Evolutionary conservation across 163 green algal species (phyloP), one percentile per base, ranked within the genome.

Genomic region (Chlamydomonas reinhardtii): DNA sequence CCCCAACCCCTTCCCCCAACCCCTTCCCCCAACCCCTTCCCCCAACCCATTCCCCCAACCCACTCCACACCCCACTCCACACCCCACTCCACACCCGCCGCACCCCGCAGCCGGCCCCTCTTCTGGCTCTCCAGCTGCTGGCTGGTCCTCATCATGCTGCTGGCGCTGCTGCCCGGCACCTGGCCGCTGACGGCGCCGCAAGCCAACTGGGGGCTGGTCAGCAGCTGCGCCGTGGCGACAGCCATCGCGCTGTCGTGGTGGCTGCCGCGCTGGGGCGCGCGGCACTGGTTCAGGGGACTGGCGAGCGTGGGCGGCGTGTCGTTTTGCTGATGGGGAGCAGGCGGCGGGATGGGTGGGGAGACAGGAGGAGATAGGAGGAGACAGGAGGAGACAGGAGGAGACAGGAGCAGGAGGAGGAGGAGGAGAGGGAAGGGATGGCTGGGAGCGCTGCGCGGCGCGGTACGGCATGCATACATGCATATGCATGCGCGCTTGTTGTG

Each of bases 191-290:
- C 22, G 59, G 19, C 59, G 25, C 61, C 12, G 3, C 31, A 4
- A 62, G 56, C 34, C 56, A 82, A 82, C 61, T 82, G 75, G 75
- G 27, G 61, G 5, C 59, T 62, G 61, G 61, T 82, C n/a, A 71
- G 52, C 29, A 16, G 61, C 3, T 61, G 11, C 0, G 25, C 25
- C 3, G 24, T 73, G 12, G 35, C 27, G 25, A 35, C 35, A 4
- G 35, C 15, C 15, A 22, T 82, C 0, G 75, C 75, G n/a, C 0
- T n/a, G 25, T 82, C 75, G 2, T 82, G 75, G 75, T 64, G 24
- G 20, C 6, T 1, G 32, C 74, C 74, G 32, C 19, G 74, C 0
- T 56, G 31, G 59, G 59, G 61, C 59, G 75, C 59, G 12, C 24
- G 35, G 61, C 25, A 16, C 34, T 82, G 75, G 75, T 82, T 82